These are phyloP conservation scores for Arxiozyma slooffiae DNA, from an alignment of 1,139 yeast genomes.

Conservation along the genomic window DNA sequence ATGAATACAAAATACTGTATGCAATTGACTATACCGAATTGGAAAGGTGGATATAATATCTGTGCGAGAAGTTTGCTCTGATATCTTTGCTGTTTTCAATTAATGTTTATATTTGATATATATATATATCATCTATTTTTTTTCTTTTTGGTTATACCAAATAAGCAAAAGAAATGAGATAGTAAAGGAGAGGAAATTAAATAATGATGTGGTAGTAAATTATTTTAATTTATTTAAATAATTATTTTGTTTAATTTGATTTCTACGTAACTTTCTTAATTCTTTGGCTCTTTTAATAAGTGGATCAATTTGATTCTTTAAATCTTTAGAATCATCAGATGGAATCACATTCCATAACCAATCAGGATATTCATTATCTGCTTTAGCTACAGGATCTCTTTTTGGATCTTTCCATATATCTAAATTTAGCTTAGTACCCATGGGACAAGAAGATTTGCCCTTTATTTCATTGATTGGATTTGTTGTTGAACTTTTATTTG, in stretches of 20 bases:
- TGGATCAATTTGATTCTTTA: background rate
- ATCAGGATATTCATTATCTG: constrained; percentile 81
- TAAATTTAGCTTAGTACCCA: constrained; percentile 74
- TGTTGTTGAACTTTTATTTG: background rate
- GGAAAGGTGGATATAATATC: no score
- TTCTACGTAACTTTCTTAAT: constrained; percentile 57
- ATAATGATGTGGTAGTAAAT: background rate
- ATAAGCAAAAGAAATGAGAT: background rate
- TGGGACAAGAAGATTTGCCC: constrained; percentile 39
- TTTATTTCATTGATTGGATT: background rate
- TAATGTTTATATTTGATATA: background rate
- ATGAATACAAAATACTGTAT: no score
- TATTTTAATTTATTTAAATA: constrained; percentile 38
- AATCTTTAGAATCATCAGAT: constrained; percentile 37
- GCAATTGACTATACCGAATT: no score
- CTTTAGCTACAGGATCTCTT: constrained; percentile 77
- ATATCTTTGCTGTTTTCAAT: background rate
- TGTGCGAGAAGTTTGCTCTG: no score
- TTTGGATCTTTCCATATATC: constrained; percentile 69
- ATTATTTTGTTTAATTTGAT: constrained; percentile 67
- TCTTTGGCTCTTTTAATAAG: constrained; percentile 29
- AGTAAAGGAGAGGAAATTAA: background rate
- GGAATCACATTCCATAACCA: constrained; percentile 78
- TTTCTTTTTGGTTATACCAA: background rate
- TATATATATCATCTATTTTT: background rate